Percentiles rank a stretch among this genome's conserved stretches.
Conservation (phyloP, 306 rosid genomes). For the Prunus campanulata region DNA sequence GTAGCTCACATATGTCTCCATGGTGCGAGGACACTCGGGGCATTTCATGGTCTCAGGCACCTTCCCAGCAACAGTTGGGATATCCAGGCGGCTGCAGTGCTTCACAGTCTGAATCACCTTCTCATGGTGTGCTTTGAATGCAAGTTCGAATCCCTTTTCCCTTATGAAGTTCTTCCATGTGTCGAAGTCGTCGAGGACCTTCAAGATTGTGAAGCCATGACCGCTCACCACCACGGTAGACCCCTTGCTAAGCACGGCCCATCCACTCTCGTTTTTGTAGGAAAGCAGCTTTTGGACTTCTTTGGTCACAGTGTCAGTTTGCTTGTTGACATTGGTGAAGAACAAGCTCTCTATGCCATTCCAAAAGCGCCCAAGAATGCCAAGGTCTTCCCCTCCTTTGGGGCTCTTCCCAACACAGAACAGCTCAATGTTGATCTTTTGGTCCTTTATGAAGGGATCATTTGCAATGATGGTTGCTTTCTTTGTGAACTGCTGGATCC, state of each 20-base stretch:
- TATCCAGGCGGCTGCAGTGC: slow-evolving; percentile 38
- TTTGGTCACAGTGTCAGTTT: slow-evolving; percentile 21
- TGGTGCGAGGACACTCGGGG: slow-evolving; percentile 53
- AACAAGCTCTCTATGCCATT: slow-evolving; percentile 35
- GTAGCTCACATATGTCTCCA: slow-evolving; percentile 59
- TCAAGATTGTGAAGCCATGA: slow-evolving; percentile 33
- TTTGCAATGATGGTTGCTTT: slow-evolving; percentile 32
- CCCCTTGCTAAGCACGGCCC: slow-evolving; percentile 48
- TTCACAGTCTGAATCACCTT: slow-evolving; percentile 13
- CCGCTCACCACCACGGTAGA: slow-evolving; percentile 33
- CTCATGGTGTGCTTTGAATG: slow-evolving; percentile 24
- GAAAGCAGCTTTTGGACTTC: slow-evolving; percentile 53
- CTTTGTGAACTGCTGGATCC: slow-evolving; percentile 57
- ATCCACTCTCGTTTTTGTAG: slow-evolving; percentile 53
- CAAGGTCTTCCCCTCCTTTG: slow-evolving; percentile 30
- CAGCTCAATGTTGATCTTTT: slow-evolving; percentile 36
- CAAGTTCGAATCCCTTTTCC: slow-evolving; percentile 37
- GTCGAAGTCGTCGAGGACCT: slow-evolving; percentile 40
- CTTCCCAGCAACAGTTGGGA: slow-evolving; percentile 42
- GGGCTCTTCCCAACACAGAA: slow-evolving; percentile 28
- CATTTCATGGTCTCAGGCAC: slow-evolving; percentile 49
- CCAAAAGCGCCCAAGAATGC: slow-evolving; percentile 46
- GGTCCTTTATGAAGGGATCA: slow-evolving; percentile 40
- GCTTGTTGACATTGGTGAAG: slow-evolving; percentile 29
- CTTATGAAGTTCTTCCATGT: slow-evolving; percentile 37